Evolutionary conservation across 2,329 filamentous ascomycete genomes (phyloP).

Genomic region (Penicillium palitans): DNA sequence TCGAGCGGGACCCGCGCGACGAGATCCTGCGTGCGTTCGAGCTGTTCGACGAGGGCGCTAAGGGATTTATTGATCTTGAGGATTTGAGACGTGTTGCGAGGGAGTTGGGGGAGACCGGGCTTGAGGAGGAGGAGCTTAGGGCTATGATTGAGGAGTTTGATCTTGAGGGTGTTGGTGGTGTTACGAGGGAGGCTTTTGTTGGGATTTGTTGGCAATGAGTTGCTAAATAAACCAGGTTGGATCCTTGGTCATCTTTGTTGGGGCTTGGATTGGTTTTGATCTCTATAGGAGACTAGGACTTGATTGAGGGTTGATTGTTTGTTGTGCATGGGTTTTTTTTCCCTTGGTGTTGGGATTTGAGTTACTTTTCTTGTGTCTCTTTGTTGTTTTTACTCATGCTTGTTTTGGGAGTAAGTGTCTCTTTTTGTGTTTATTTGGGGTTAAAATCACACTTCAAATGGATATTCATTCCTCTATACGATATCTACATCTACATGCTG

Average conservation of each 20-base stretch:
- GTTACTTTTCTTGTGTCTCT: slow-evolving; percentile 3
- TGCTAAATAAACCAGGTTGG: background rate
- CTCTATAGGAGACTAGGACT: background rate
- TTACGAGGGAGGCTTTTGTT: slow-evolving; percentile 64
- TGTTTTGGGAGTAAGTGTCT: background rate
- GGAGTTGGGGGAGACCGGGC: slow-evolving; percentile 80
- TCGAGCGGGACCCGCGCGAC: slow-evolving; percentile 79
- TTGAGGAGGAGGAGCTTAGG: slow-evolving; percentile 87
- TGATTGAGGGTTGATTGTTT: slow-evolving; percentile 1
- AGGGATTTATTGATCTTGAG: slow-evolving; percentile 85
- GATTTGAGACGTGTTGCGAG: slow-evolving; percentile 84
- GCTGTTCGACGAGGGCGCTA: slow-evolving; percentile 89
- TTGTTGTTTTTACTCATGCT: slow-evolving; percentile 5
- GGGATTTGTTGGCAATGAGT: slow-evolving; percentile 61
- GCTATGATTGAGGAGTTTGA: slow-evolving; percentile 99
- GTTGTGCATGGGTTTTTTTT: slow-evolving; percentile 11
- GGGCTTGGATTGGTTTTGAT: background rate
- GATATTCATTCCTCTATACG: background rate
- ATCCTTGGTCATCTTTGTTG: slow-evolving; percentile 2
- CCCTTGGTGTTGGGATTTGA: slow-evolving; percentile 11
- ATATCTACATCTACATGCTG: background rate
- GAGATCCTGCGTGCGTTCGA: slow-evolving; percentile 90
- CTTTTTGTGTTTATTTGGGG: background rate
- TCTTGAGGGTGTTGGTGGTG: slow-evolving; percentile 83
- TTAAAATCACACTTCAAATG: slow-evolving; percentile 1